phyloP scores from a whole-genome alignment of 106 monocot genomes.

The Dendrobium chrysotoxum region DNA sequence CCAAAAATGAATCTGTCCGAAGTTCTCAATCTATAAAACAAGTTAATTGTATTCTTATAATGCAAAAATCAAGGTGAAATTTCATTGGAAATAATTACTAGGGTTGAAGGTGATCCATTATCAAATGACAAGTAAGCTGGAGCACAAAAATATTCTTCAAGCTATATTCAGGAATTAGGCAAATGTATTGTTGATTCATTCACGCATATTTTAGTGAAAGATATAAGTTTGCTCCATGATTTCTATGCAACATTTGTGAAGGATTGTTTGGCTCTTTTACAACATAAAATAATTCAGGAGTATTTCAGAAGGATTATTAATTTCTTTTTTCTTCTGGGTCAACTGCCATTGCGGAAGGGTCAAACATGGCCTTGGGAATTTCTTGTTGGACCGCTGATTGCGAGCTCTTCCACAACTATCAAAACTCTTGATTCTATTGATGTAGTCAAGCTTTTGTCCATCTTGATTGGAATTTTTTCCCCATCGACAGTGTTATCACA shows the following conservation, averaged over 20 bases:
- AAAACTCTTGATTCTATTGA: constrained; percentile 58
- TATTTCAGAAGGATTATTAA: constrained; percentile 39
- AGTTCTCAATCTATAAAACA: constrained; percentile 34
- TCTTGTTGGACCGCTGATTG: constrained; percentile 66
- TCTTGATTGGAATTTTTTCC: constrained; percentile 57
- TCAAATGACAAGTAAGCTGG: constrained; percentile 22
- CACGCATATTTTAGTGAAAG: constrained; percentile 33
- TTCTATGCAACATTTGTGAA: constrained; percentile 56
- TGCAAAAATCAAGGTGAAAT: constrained; percentile 21
- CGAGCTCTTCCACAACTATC: constrained; percentile 36
- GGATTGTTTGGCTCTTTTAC: constrained; percentile 55
- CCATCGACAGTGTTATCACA: constrained; percentile 45
- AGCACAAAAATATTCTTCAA: constrained; percentile 17
- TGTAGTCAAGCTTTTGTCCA: constrained; percentile 50
- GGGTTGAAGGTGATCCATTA: constrained; percentile 10
- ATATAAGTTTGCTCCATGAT: constrained; percentile 28
- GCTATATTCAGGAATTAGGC: constrained; percentile 60
- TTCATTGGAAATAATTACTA: constrained; percentile 9
- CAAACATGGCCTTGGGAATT: constrained; percentile 64
- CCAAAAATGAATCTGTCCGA: constrained; percentile 16
- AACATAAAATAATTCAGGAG: constrained; percentile 35
- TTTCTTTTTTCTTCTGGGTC: constrained; percentile 50
- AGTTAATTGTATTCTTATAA: constrained; percentile 45
- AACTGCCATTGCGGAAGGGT: constrained; percentile 35
- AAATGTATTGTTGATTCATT: constrained; percentile 67